Evolutionary conservation across 1,139 yeast genomes (phyloP), one percentile per base, ranked within the genome.

Genomic region (Blastobotrys proliferans): DNA sequence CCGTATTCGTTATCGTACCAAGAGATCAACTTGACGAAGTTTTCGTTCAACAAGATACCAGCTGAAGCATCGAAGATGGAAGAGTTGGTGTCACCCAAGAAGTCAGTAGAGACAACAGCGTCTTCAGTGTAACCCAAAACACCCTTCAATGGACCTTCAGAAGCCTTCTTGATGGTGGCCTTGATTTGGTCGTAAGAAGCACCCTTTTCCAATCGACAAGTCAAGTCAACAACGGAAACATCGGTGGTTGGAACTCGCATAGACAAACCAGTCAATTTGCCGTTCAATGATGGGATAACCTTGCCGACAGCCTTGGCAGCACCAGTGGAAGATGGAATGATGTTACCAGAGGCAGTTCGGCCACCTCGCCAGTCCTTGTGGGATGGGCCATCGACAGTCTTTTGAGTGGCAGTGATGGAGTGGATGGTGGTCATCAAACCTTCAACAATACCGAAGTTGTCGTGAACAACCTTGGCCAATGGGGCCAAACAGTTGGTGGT

Each of bases 331-430:
- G 92, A 83, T 67, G 94, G 94, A 63, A 83, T 83, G 68, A 83
- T 82, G 84, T 83, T 83, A 67, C 84, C 90, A 51, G 88, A 79
- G 66, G 94, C 94, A 64, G 94, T 81, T 73, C 94, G 81, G 70
- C 94, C 94, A 69, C 94, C 94, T 77, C 94, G 80, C 94, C 94
- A 84, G 79, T 84, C 94, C 80, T 83, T 83, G 78, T 80, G 83
- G 69, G 92, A 83, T 64, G 94, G 90, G 72, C 94, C 94, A 66
- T 83, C 94, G 57, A 83, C 94, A 54, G 90, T 81, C 81, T 83
- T 83, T 73, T 83, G 94, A 66, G 92, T 82, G 65, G 94, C 94
- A 59, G 94, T 83, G 74, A 82, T 79, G 66, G 92, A 82, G 81
- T 83, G 94, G 61, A 83, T 87, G 56, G 94, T 83, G 75, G 94